Evolutionary conservation across 441 rosid species (phyloP).

Genomic region (Jatropha podagrica): DNA sequence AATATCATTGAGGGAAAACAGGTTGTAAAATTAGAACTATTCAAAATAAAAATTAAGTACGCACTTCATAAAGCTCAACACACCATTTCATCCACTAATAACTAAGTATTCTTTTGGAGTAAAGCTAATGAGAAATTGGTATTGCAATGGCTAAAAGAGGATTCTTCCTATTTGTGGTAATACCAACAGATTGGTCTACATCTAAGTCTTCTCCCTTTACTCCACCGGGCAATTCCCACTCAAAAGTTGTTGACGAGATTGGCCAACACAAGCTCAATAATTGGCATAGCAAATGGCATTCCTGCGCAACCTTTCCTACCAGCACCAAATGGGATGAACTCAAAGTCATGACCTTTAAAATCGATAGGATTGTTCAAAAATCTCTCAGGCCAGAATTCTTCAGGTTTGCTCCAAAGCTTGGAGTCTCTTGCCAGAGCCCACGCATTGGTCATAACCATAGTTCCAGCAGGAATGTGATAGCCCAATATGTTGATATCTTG

Average conservation of each 20-base stretch:
- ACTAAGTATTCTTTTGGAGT: neutral
- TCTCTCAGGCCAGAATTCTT: slow-evolving; percentile 45
- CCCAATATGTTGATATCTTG: slow-evolving; percentile 35
- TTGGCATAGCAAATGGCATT: slow-evolving; percentile 20
- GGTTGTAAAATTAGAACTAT: too few relatives aligned
- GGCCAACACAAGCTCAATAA: slow-evolving; percentile 31
- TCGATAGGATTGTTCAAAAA: slow-evolving; percentile 36
- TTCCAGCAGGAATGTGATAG: slow-evolving; percentile 35
- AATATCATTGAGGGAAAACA: too few relatives aligned
- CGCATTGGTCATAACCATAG: slow-evolving; percentile 38
- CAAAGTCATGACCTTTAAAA: slow-evolving; percentile 44
- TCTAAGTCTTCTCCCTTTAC: slow-evolving; percentile 29
- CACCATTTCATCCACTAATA: too few relatives aligned
- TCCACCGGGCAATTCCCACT: slow-evolving; percentile 36
- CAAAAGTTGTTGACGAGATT: slow-evolving; percentile 32
- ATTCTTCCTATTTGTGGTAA: slow-evolving; percentile 23
- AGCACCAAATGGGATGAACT: slow-evolving; percentile 40
- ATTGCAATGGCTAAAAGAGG: slow-evolving; percentile 30
- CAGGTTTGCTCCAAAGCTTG: slow-evolving; percentile 33
- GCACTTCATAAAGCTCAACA: too few relatives aligned
- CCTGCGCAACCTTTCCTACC: slow-evolving; percentile 42
- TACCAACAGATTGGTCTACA: slow-evolving; percentile 23
- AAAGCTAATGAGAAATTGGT: neutral
- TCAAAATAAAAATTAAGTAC: too few relatives aligned
- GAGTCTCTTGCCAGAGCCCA: slow-evolving; percentile 54